These are phyloP conservation scores for Picochlorum sp. DNA, from an alignment of 139 green algal species.

Conservation along the genomic window DNA sequence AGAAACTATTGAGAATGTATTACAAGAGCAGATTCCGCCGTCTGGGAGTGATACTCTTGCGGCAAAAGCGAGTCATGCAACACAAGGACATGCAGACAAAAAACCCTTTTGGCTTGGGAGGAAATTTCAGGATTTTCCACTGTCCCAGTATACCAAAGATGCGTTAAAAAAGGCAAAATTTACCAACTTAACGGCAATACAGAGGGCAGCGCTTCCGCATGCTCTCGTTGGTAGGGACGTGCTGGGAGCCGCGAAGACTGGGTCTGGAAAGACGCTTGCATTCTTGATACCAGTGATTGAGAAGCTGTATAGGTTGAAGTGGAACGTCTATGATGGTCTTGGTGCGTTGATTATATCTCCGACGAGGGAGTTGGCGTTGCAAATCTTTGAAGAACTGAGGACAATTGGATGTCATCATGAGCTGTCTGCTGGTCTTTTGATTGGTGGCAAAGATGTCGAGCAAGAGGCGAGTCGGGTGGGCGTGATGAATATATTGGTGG, in stretches of 20 bases:
- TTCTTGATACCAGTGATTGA: slow-evolving; percentile 95
- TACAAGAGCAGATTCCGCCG: slow-evolving; percentile 29
- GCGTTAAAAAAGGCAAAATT: slow-evolving; percentile 53
- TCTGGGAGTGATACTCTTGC: slow-evolving; percentile 41
- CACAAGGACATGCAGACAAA: not conserved
- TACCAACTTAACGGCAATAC: slow-evolving; percentile 79
- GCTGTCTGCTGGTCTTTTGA: slow-evolving; percentile 85
- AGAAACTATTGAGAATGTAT: slow-evolving; percentile 14
- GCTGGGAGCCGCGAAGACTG: slow-evolving; percentile 94
- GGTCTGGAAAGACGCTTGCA: slow-evolving; percentile 87
- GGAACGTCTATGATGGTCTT: slow-evolving; percentile 78
- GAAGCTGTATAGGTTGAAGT: slow-evolving; percentile 74
- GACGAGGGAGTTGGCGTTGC: slow-evolving; percentile 90
- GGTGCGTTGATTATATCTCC: slow-evolving; percentile 90
- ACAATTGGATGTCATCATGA: slow-evolving; percentile 70
- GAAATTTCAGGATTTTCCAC: slow-evolving; percentile 47
- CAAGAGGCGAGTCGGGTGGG: slow-evolving; percentile 60
- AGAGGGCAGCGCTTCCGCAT: slow-evolving; percentile 84
- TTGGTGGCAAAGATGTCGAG: slow-evolving; percentile 86
- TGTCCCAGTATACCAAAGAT: slow-evolving; percentile 46
- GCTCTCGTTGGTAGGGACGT: slow-evolving; percentile 85
- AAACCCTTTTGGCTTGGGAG: slow-evolving; percentile 1
- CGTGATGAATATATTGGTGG: slow-evolving; percentile 85
- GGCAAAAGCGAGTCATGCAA: not conserved
- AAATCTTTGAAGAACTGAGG: slow-evolving; percentile 86